Conservation (phyloP, 2,329 filamentous ascomycete species). For the Uncinocarpus reesii region DNA sequence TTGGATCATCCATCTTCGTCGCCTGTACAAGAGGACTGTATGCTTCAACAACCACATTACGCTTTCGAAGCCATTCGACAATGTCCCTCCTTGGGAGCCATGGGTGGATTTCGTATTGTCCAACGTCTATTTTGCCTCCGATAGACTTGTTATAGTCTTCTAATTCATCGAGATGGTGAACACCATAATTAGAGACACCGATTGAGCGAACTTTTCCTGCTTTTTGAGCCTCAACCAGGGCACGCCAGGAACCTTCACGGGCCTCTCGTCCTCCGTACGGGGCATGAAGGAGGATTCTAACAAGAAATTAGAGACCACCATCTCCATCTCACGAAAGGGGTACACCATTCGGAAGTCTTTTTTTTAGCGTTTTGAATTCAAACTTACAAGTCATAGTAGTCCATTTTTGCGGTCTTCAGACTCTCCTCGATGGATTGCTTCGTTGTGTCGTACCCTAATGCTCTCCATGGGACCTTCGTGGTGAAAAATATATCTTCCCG, state of each 20-base stretch:
- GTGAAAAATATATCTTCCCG: constrained; percentile 53
- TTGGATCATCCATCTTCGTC: constrained; percentile 42
- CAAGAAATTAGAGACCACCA: neutral
- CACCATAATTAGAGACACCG: constrained; percentile 34
- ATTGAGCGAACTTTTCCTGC: constrained; percentile 33
- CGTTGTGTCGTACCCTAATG: constrained; percentile 53
- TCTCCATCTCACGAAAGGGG: neutral
- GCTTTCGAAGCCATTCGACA: constrained; percentile 60
- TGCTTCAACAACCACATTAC: constrained; percentile 52
- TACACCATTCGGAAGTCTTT: neutral
- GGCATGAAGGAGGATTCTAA: constrained; percentile 32
- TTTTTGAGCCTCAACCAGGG: constrained; percentile 28
- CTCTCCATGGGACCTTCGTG: constrained; percentile 46
- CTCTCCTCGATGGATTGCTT: constrained; percentile 55
- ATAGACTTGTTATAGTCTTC: constrained; percentile 32
- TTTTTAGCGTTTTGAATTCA: neutral
- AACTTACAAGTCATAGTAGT: constrained; percentile 56
- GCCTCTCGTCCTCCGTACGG: constrained; percentile 31
- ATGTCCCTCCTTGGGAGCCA: constrained; percentile 77
- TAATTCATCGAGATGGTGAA: constrained; percentile 34
- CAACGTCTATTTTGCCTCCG: constrained; percentile 65
- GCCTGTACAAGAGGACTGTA: constrained; percentile 41
- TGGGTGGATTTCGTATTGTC: constrained; percentile 83
- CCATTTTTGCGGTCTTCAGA: constrained; percentile 51
- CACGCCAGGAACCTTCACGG: constrained; percentile 33